Evolutionary conservation across 225 moss, liverwort and hornwort species (phyloP), one percentile per base, ranked within the genome.

Genomic region (Polytrichum formosum): DNA sequence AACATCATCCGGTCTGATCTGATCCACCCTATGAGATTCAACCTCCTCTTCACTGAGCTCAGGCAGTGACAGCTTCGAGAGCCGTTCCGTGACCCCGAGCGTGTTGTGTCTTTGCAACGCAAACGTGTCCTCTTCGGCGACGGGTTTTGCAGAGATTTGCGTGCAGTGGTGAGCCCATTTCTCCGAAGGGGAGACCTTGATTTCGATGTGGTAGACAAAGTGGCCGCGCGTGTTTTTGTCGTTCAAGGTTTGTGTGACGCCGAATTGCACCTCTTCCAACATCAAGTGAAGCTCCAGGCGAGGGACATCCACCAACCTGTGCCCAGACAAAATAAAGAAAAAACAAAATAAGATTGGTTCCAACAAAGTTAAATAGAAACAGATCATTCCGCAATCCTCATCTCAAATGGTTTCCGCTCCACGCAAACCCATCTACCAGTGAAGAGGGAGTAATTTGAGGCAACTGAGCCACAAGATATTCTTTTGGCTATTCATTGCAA

Each of bases 181-280:
- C 35, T 75, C 70, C 0, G 77, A 75, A 0, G 82, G 82, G 8
- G 66, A 72, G 9, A 70, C 82, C 67, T 82, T 80, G 73, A 86
- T 86, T 33, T 77, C 82, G 2, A 82, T 63, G 67, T 27, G 35
- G 70, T 82, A 82, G 1, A 85, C 29, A 3, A 82, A 82, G 2
- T 79, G 77, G 6, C 85, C 79, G 1, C 77, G 72, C 1, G 72
- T 77, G 17, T 53, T 70, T 0, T 37, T 2, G 17, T 61, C 77
- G 69, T 67, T 70, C 70, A 75, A 77, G 75, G 70, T 55, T n/a
- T 75, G 70, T 1, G 73, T 80, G 6, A 86, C 85, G 33, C 85
- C 85, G 56, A 86, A 86, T 30, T 82, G 82, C 4, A 86, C 82
- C 64, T 85, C 85, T 29, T 85, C 77, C 22, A 85, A 69, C 82